phyloP scores from a whole-genome alignment of 2,329 filamentous ascomycete species.

The Alternaria metachromatica region DNA sequence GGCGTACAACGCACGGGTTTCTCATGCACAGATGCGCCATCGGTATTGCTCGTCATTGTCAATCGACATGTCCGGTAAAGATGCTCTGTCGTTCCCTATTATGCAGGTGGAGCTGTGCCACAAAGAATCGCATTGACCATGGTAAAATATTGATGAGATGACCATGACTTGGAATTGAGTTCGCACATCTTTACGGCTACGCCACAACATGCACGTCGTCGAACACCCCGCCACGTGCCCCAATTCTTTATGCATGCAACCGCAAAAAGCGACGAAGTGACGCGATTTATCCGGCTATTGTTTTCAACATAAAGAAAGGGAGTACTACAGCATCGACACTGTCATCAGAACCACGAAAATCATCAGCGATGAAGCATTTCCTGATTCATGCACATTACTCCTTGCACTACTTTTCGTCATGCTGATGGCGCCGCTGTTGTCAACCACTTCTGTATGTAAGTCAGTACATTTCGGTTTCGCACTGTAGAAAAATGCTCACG shows the following conservation, averaged over 20 bases:
- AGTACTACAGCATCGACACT: not conserved
- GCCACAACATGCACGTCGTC: not conserved
- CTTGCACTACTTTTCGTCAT: conserved; percentile 1
- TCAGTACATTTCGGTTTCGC: conserved; percentile 5
- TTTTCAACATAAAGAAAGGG: not conserved
- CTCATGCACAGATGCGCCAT: not conserved
- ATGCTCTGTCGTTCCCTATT: not conserved
- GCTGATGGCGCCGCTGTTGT: conserved; percentile 20
- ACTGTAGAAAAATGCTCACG: not conserved
- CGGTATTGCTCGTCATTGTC: not conserved
- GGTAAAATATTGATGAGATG: not conserved
- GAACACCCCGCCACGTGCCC: not conserved
- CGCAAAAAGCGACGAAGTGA: not conserved
- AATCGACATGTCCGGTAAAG: not conserved
- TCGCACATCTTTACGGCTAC: not conserved
- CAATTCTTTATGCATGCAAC: not conserved
- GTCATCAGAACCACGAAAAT: not conserved
- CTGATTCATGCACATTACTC: not conserved
- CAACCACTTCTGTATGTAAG: conserved; percentile 4
- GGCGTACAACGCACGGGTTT: not conserved
- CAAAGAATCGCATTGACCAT: not conserved
- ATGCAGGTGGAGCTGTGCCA: not conserved
- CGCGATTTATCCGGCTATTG: not conserved
- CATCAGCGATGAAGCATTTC: not conserved
- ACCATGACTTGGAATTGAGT: not conserved